Conservation (phyloP, 345 rosid species). For the Eucalyptus sideroxylon region DNA sequence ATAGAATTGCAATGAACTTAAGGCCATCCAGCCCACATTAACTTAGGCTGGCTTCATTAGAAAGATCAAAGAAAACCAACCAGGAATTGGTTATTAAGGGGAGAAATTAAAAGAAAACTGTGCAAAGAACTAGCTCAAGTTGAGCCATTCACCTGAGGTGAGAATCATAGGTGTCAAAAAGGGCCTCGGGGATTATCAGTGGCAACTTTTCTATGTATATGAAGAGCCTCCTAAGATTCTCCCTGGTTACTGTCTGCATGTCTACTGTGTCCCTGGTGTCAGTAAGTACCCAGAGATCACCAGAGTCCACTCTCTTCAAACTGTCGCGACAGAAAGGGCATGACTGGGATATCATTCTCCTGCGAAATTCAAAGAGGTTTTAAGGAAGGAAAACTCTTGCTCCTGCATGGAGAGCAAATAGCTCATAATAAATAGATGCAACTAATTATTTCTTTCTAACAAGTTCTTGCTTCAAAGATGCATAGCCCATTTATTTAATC, state of each 20-base stretch:
- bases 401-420: not conserved
- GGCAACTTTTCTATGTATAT: constrained; percentile 55
- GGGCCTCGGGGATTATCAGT: constrained; percentile 27
- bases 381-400: not conserved
- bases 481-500: not conserved
- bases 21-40: not conserved
- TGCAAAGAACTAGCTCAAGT: not conserved
- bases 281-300: constrained; percentile 55
- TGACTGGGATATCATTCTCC: constrained; percentile 48
- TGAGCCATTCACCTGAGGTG: constrained; percentile 12
- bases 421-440: not conserved
- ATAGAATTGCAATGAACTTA: not conserved
- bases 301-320: constrained; percentile 55
- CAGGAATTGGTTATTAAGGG: not conserved
- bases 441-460: not conserved
- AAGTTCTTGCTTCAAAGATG: not conserved
- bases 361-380: not conserved
- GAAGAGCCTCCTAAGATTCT: constrained; percentile 48
- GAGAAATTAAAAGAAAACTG: not conserved
- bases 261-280: constrained; percentile 40
- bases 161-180: constrained; percentile 34
- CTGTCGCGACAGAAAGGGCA: constrained; percentile 67
- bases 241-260: constrained; percentile 32
- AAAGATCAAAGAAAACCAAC: not conserved
- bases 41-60: constrained; percentile 6